phyloP scores from a whole-genome alignment of 306 rosid genomes.

The Purshia tridentata region DNA sequence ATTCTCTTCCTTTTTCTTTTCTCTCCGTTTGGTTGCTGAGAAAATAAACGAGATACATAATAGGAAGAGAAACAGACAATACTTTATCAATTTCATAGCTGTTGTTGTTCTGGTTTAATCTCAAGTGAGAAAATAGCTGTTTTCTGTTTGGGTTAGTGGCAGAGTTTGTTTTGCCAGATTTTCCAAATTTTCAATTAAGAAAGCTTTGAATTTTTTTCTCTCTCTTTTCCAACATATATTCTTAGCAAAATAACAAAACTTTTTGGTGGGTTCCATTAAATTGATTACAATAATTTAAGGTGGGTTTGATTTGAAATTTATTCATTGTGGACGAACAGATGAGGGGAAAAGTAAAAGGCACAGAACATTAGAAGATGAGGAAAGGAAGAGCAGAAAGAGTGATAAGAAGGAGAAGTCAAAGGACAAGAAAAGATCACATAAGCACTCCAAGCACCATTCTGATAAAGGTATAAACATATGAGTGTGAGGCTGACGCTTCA shows the following conservation, averaged over 20 bases:
- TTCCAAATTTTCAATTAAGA: background rate
- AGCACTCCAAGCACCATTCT: conserved; percentile 55
- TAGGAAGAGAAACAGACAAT: too few species aligned
- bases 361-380: conserved; percentile 56
- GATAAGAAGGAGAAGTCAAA: conserved; percentile 62
- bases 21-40: background rate
- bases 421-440: conserved; percentile 55
- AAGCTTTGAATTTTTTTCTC: background rate
- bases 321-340: conserved; percentile 37
- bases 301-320: background rate
- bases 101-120: background rate
- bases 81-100: background rate
- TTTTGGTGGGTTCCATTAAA: background rate
- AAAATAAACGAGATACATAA: background rate
- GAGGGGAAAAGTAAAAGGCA: conserved; percentile 67
- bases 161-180: background rate
- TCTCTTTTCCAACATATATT: background rate
- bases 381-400: conserved; percentile 51
- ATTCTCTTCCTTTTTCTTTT: background rate
- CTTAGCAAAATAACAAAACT: conserved; percentile 1
- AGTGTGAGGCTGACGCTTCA: too few species aligned
- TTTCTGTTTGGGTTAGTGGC: background rate
- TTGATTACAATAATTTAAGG: background rate
- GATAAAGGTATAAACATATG: conserved; percentile 27
- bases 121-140: background rate